Evolutionary conservation across 495 filamentous ascomycete species (phyloP).

Genomic region (Talaromyces stipitatus): DNA sequence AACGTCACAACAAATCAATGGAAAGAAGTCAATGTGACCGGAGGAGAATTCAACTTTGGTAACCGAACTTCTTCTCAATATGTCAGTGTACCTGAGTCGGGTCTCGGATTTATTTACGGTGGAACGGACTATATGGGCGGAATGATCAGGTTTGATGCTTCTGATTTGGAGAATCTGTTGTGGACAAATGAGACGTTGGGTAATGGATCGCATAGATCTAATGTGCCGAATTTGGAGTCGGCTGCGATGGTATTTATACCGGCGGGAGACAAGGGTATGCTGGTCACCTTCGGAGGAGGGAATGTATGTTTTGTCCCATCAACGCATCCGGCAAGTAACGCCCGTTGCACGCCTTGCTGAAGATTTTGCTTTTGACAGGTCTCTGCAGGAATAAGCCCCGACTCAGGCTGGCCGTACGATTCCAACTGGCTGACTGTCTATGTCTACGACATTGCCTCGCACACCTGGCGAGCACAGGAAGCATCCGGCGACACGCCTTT

Average conservation of each 20-base stretch:
- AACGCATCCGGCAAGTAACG: too few relatives aligned
- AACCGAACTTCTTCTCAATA: constrained; percentile 8
- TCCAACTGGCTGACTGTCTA: constrained; percentile 8
- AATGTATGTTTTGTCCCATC: constrained; percentile 3
- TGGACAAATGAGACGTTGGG: constrained; percentile 10
- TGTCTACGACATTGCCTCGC: constrained; percentile 10
- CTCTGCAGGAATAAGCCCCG: constrained; percentile 7
- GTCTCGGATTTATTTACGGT: constrained; percentile 8
- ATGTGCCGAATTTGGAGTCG: constrained; percentile 8
- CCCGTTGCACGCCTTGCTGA: too few relatives aligned
- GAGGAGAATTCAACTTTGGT: constrained; percentile 9
- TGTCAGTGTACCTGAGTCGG: constrained; percentile 6
- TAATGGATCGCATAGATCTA: constrained; percentile 5
- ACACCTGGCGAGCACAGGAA: constrained; percentile 5
- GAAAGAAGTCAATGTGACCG: constrained; percentile 7
- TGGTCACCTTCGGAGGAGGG: constrained; percentile 10
- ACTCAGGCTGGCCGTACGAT: constrained; percentile 9
- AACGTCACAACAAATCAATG: constrained; percentile 6
- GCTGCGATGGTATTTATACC: constrained; percentile 10
- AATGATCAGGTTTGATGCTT: constrained; percentile 11
- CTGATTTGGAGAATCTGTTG: constrained; percentile 4
- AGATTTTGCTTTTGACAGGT: constrained; percentile 9
- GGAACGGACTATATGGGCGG: constrained; percentile 9
- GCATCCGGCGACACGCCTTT: not conserved
- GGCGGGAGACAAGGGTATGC: constrained; percentile 10